These are phyloP conservation scores for Leucocoprinus gongylophorus DNA, from an alignment of 1,284 basidiomycete species.

Conservation along the genomic window DNA sequence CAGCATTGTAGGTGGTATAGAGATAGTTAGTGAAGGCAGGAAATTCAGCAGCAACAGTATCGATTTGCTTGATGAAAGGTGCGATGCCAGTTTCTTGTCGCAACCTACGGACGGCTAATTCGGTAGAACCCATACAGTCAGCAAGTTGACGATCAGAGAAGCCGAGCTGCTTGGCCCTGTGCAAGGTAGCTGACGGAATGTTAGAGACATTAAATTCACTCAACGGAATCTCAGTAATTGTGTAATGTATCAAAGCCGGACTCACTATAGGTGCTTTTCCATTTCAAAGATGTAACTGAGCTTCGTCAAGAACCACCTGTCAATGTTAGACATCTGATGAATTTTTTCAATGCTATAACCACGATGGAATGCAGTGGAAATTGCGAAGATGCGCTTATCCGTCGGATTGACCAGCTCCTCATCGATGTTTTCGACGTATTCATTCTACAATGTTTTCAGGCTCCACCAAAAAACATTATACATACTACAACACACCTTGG, in stretches of 20 bases:
- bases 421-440: slow-evolving; percentile 76
- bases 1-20: slow-evolving; percentile 95
- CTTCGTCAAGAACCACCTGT: slow-evolving; percentile 95
- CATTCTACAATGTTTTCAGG: slow-evolving; percentile 48
- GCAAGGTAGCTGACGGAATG: slow-evolving; percentile 62
- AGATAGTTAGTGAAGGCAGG: slow-evolving; percentile 98
- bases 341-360: slow-evolving; percentile 95
- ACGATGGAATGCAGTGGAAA: slow-evolving; percentile 80
- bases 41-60: slow-evolving; percentile 98
- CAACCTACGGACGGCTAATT: slow-evolving; percentile 81
- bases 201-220: slow-evolving; percentile 66
- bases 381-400: slow-evolving; percentile 89
- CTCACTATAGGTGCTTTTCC: slow-evolving; percentile 70
- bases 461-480: background rate
- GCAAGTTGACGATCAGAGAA: slow-evolving; percentile 95
- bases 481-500: slow-evolving; percentile 47
- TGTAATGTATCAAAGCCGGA: slow-evolving; percentile 15
- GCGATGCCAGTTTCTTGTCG: slow-evolving; percentile 80
- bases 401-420: slow-evolving; percentile 85
- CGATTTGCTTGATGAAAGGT: slow-evolving; percentile 98
- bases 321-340: slow-evolving; percentile 96
- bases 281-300: slow-evolving; percentile 79
- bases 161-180: slow-evolving; percentile 89
- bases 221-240: slow-evolving; percentile 1
- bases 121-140: slow-evolving; percentile 73